Base-by-base conservation (phyloP, 2,329 filamentous ascomycete genomes). In the Cryphonectria carpinicola region DNA sequence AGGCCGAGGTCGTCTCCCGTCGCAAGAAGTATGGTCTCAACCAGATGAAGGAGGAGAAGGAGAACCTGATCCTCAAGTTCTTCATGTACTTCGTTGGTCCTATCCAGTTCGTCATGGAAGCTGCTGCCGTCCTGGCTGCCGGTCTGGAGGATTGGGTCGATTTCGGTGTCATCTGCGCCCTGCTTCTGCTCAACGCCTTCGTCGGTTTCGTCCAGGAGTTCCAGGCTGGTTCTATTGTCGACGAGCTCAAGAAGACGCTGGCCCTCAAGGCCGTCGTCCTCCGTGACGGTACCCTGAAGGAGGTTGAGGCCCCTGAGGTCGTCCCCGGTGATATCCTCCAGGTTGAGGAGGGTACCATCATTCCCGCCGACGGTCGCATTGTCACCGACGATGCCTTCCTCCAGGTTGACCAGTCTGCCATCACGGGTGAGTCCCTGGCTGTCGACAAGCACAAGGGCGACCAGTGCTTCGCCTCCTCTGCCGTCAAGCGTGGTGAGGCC, bases 121-220 rank as follows among this genome's bases (percentile, higher is more conserved):
- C 81, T 71, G 77, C 77, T 67, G 77, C 77, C 70, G 77, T 78
- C 68, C 75, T 76, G 76, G 93, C 94, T 79, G 93, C 92, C 73
- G 93, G 92, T 89, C 89, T 97, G 58, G 82, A 92, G 82, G 92
- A 96, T 78, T 97, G 94, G 94, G 92, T 97, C 74, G 94, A 97
- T 84, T 95, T 97, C 78, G 94, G 93, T 86, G 93, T 97, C 78
- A 97, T 97, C 76, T 94, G 92, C 81, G 93, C 84, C 78, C 86
- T 97, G 66, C 87, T 97, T 13, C 80, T 97, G 75, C 91, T 97
- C 74, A 97, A 97, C 84, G 94, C 94, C 58, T 84, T 83, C 74
- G 94, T 97, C 74, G 93, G 94, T 83, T 97, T 97, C 82, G 85
- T 95, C 72, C 94, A 97, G 81, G 94, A 97, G 83, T 97, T 88